Evolutionary conservation across 129 eudicot species (phyloP), one percentile per base, ranked within the genome.

Genomic region (Helichrysum umbraculigerum): DNA sequence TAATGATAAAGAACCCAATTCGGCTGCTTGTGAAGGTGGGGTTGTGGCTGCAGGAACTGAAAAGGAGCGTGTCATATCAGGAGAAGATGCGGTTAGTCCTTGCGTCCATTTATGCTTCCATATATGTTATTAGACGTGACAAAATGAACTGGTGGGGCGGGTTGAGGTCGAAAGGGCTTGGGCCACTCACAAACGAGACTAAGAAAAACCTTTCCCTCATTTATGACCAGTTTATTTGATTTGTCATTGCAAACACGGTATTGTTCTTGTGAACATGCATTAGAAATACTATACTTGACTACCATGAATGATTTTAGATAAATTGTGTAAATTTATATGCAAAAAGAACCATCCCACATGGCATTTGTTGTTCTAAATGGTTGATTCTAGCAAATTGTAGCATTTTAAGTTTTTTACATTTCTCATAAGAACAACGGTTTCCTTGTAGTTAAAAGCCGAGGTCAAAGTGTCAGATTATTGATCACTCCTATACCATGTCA

Each of bases 11-110:
- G 93, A 90, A 54, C 62, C 65, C 72, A 80, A 74, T 70, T 64
- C 86, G 1, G 75, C 78, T 77, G 78, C 83, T 42, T 81, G 81
- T 78, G 98, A 93, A 84, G 91, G 90, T 69, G 97, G 97, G 63
- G 70, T 90, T 33, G 85, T 93, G 78, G 98, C 98, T 88, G 96
- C 96, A 21, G 98, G 97, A 79, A 90, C 98, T 44, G 97, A 88
- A 70, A 93, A 88, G 79, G 98, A 93, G 76, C 97, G 96, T 28
- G 79, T 71, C 74, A 84, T 93, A 78, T 90, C 98, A 32, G 98
- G 97, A 87, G 98, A 93, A 76, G 98, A 93, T 84, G 97, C 98
- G 79, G 98, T 93, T 84, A 88, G 89, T 79, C 72, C 39, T 34
- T 68, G 59, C 66, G 29, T 74, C 61, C 35, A 16, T 67, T n/a